These are phyloP conservation scores for Yamadazyma blattariae DNA, from an alignment of 1,139 yeast species.

Conservation along the genomic window DNA sequence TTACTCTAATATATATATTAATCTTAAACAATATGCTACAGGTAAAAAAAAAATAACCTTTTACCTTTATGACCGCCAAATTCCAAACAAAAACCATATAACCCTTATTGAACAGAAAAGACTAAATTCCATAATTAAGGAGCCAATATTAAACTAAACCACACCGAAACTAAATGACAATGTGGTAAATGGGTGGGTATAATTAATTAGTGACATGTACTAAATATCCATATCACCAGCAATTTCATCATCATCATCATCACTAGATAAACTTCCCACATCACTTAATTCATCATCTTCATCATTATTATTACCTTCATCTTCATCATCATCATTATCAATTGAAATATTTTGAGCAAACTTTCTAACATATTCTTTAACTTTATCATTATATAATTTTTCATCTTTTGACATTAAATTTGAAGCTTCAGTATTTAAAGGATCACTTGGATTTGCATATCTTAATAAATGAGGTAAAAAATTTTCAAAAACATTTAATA, in stretches of 20 bases:
- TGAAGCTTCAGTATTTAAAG: slow-evolving; percentile 90
- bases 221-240: slow-evolving; percentile 21
- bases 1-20: too few relatives aligned
- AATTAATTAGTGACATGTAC: too few relatives aligned
- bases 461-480: slow-evolving; percentile 88
- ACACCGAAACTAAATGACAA: too few relatives aligned
- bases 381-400: slow-evolving; percentile 63
- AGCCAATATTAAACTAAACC: too few relatives aligned
- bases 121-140: too few relatives aligned
- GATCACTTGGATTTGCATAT: slow-evolving; percentile 94
- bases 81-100: too few relatives aligned
- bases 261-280: slow-evolving; percentile 49
- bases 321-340: slow-evolving; percentile 41
- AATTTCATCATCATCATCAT: slow-evolving; percentile 36
- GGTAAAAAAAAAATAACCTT: too few relatives aligned
- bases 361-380: slow-evolving; percentile 67
- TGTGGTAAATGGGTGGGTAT: too few relatives aligned
- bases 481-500: slow-evolving; percentile 86
- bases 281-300: slow-evolving; percentile 49
- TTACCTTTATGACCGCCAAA: too few relatives aligned
- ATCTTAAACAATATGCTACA: too few relatives aligned
- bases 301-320: slow-evolving; percentile 36
- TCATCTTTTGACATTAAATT: slow-evolving; percentile 74
- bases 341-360: slow-evolving; percentile 54
- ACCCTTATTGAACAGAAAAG: too few relatives aligned